Percentiles rank a stretch among this genome's conserved stretches.
Conservation (phyloP, 257 asterid species). For the Solanum lycopersicoides region DNA sequence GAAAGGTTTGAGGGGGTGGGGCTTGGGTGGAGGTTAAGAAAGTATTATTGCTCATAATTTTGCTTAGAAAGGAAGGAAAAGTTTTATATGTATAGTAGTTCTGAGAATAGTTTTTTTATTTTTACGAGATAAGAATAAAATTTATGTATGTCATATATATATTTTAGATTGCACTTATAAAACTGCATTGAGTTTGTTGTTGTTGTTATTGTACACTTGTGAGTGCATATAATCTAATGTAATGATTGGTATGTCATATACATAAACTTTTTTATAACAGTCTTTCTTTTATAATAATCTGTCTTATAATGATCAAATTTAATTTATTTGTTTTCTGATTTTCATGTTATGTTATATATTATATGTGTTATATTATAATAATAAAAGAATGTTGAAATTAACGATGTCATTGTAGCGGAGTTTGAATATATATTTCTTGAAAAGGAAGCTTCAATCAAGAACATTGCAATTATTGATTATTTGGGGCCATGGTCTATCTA, state of each 20-base stretch:
- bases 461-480: not conserved
- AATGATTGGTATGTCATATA: not conserved
- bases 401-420: not conserved
- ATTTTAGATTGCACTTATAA: too few relatives aligned
- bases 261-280: not conserved
- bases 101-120: too few relatives aligned
- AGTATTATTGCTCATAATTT: not conserved
- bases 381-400: not conserved
- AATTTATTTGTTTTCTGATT: not conserved
- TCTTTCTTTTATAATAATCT: not conserved
- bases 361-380: not conserved
- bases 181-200: not conserved
- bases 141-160: fast-evolving
- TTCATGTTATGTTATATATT: not conserved
- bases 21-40: not conserved
- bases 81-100: too few relatives aligned
- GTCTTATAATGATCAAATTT: not conserved
- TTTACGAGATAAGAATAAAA: too few relatives aligned
- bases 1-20: not conserved
- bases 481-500: not conserved
- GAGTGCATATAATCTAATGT: not conserved
- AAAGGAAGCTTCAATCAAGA: not conserved
- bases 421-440: not conserved
- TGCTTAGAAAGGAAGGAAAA: not conserved
- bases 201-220: not conserved